Evolutionary conservation across 306 rosid genomes (phyloP).

Genomic region (Cucurbita moschata): DNA sequence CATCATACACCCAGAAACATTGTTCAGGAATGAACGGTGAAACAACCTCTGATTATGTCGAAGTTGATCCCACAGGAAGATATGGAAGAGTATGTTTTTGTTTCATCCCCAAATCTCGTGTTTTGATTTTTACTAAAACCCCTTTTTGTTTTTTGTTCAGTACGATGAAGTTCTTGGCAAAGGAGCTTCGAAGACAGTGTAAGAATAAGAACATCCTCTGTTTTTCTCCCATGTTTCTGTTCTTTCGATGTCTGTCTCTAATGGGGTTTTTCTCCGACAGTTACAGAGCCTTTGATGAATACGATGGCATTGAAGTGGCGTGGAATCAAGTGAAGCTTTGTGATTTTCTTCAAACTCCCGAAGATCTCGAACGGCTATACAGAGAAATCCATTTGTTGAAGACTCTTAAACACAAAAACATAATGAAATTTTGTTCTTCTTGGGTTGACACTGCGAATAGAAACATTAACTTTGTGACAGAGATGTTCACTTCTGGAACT

Average conservation of each 20-base stretch:
- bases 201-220: constrained; percentile 13
- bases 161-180: constrained; percentile 89
- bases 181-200: constrained; percentile 97
- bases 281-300: constrained; percentile 86
- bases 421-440: constrained; percentile 84
- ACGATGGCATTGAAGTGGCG: constrained; percentile 94
- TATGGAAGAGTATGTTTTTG: constrained; percentile 73
- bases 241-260: background rate
- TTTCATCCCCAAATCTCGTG: background rate
- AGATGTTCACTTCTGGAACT: constrained; percentile 98
- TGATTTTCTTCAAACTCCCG: constrained; percentile 63
- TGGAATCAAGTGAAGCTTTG: constrained; percentile 94
- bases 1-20: background rate
- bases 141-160: constrained; percentile 22
- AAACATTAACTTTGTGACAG: constrained; percentile 89
- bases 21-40: constrained; percentile 48
- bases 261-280: constrained; percentile 17
- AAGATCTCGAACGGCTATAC: constrained; percentile 78
- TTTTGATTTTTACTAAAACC: background rate
- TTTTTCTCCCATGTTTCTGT: constrained; percentile 5
- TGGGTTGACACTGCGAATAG: constrained; percentile 82
- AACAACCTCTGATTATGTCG: constrained; percentile 49
- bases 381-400: constrained; percentile 93
- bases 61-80: constrained; percentile 97
- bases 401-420: constrained; percentile 68